Evolutionary conservation across 1,284 basidiomycete genomes (phyloP), one percentile per base, ranked within the genome.

Genomic region (Cryptococcus maquisensis): DNA sequence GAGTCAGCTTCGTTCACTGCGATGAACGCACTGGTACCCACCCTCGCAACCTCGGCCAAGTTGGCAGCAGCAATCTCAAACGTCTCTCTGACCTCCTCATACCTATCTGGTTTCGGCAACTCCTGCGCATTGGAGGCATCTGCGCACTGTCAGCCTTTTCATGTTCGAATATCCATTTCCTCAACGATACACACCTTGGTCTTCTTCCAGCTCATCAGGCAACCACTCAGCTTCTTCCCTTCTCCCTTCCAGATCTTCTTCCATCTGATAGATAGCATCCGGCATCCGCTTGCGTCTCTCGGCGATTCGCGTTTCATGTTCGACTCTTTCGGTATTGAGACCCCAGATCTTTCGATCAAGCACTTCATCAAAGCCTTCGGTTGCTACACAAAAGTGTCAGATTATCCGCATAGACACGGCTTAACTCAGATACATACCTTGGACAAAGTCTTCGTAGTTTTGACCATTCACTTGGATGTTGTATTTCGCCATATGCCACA

Each of bases 381-480:
- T 82, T 23, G 86, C 86, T 87, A 62, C 23, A 16, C 4, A 10
- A 24, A 18, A 46, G 1, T 32, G 37, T 20, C 36, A 41, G 48
- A 5, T 16, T 18, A 26, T 7, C 12, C 24, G 6, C 15, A 45
- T 7, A 5, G 26, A 9, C 2, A 10, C 15, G 39, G 20, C 16
- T 10, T 10, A n/a, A 15, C 7, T n/a, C 39, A 32, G 16, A 9
- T 16, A 58, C 67, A 56, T 52, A 77, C 77, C 68, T 49, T 82
- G 79, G 51, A 82, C 79, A 52, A 83, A 74, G 12, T 85, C 82
- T 64, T 88, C 86, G 55, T 85, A 83, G 59, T 85, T 85, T 55
- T 85, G 83, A 13, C 88, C 88, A 65, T 91, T 90, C 32, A 90
- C 81, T 37, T 86, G 82, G 20, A 91, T 68, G 68, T 90, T 91